Base-by-base conservation (phyloP, 495 filamentous ascomycete species). In the Elaphomyces granulatus region DNA sequence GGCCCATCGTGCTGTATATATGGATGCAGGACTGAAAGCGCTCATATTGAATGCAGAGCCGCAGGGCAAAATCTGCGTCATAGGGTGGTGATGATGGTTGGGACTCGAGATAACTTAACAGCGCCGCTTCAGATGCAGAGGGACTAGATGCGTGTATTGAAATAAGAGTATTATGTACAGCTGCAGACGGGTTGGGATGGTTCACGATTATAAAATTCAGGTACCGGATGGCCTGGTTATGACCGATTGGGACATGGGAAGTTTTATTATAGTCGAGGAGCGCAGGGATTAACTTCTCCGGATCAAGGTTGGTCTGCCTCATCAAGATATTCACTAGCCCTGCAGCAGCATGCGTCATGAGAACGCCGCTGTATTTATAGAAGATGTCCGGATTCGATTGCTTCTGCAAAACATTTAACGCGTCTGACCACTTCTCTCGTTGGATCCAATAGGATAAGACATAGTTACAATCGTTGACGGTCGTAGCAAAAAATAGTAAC, bases 361-460 rank as follows among this genome's bases (percentile, higher is more conserved):
- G 70, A n/a, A 95, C 87, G 47, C 79, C 93, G 62, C 81, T 84
- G 55, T 94, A 94, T 36, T 82, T 81, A 67, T 96, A 96, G 56
- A 96, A 95, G 37, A 94, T 80, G 37, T 93, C 83, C 0, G 84
- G 74, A 34, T 94, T 81, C 20, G 78, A 90, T 61, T 98, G 90
- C 50, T 79, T 78, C 55, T 94, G 88, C 14, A 98, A 66, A 23
- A 95, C 83, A 42, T 77, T 75, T 47, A 98, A 60, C 3, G 86
- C 81, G 45, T 94, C 83, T n/a, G 72, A 56, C 90, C 90, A 98
- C 47, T 85, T 76, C 58, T 95, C 90, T 40, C 90, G 73, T 56
- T 95, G 92, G 17, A 95, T 80, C 92, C 92, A 98, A 63, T 98
- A 98, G 0, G 83, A 79, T 15, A 98, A 67, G 20, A 95, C 87